Base-by-base conservation (phyloP, 208 protist species). In the Acanthamoeba divionensis region DNA sequence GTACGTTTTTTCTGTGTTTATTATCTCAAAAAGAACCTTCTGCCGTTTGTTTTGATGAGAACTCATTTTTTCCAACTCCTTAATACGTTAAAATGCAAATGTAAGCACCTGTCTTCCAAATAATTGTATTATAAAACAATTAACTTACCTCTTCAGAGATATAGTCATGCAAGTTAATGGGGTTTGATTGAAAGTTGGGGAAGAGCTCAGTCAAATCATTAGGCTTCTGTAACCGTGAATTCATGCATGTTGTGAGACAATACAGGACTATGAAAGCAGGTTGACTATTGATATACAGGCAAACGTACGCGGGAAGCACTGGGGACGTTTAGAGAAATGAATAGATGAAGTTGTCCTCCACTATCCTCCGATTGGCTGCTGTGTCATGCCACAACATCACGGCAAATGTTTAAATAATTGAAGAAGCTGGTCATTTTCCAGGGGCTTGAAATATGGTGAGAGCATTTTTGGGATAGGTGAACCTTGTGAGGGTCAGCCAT, bases 1-100 rank as follows among this genome's bases (percentile, higher is more conserved):
- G 67, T 52, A 77, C 67, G 67, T 38, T 52, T 77, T 77, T 47
- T 77, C 67, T 24, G 67, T 77, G 67, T 77, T 77, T 38, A 77
- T 77, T 0, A 77, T 77, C 33, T 77, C 67, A 10, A 77, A 77
- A n/a, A 77, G 67, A 12, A 77, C 67, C 67, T 77, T 77, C 21
- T 77, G 67, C 24, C 67, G 67, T 47, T 77, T 77, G 24, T 47
- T 44, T 47, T 77, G 47, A 13, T 50, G 44, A 4, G 10, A 8
- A n/a, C 67, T 47, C 67, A 77, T 77, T 47, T 50, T 45, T n/a
- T 77, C 67, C 44, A 77, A 47, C n/a, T n/a, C n/a, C n/a, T n/a
- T n/a, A n/a, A n/a, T n/a, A n/a, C n/a, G n/a, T n/a, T n/a, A n/a
- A n/a, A n/a, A n/a, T n/a, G n/a, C n/a, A n/a, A n/a, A n/a, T n/a